A percentile compares a stretch with the other conserved stretches of the same genome.
These are phyloP conservation scores for Cubamyces lactineus DNA, from an alignment of 768 basidiomycete species.

Conservation along the genomic window DNA sequence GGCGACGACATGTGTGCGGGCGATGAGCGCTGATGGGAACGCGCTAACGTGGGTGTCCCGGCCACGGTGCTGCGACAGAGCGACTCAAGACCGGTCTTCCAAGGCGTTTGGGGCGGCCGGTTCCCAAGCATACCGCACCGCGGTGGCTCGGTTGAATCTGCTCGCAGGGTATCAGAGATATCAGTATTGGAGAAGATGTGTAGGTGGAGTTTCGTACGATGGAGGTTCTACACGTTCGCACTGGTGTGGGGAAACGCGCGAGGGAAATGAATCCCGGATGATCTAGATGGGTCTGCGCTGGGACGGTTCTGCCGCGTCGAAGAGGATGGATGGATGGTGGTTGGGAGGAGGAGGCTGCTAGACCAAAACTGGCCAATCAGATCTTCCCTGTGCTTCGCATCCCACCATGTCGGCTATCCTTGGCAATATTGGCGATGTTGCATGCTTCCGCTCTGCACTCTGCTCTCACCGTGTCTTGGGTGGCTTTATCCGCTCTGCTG, in stretches of 20 bases:
- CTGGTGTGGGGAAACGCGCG: not conserved
- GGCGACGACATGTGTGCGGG: not conserved
- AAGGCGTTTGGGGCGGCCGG: not conserved
- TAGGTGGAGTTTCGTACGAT: not conserved
- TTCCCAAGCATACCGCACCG: not conserved
- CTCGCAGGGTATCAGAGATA: not conserved
- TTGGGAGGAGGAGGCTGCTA: not conserved
- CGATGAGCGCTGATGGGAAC: constrained; percentile 9
- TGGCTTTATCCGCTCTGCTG: not conserved
- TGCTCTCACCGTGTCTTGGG: not conserved
- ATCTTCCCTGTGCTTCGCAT: constrained; percentile 1
- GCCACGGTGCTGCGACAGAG: not conserved
- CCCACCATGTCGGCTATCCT: not conserved
- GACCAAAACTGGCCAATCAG: constrained; percentile 6
- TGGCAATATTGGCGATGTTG: not conserved
- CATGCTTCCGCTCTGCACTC: not conserved
- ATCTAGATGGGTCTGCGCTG: constrained; percentile 7
- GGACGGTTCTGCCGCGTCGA: constrained; percentile 13
- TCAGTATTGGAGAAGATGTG: not conserved
- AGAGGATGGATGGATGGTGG: constrained; percentile 2
- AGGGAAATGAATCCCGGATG: not conserved
- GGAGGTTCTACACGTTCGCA: not conserved
- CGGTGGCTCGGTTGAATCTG: not conserved
- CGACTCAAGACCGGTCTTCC: not conserved
- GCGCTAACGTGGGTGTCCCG: too few relatives aligned